A percentile compares a stretch with the other conserved stretches of the same genome.
These are phyloP conservation scores for Posidonia australis DNA, from an alignment of 106 monocot genomes.

Conservation along the genomic window DNA sequence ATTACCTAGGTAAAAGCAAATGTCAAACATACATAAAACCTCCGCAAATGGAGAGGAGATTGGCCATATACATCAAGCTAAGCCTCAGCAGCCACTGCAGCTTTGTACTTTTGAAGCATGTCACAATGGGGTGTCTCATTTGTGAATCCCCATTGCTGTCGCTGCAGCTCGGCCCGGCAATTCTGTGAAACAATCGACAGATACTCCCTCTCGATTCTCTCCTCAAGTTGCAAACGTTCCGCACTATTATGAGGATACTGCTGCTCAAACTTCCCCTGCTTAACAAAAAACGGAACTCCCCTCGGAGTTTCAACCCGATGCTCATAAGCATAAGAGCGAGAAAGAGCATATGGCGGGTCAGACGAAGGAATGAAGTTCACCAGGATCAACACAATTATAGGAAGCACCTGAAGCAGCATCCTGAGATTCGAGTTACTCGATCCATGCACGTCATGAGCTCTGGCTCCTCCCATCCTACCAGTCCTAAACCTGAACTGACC, in stretches of 20 bases:
- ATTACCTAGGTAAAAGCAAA: slow-evolving; percentile 1
- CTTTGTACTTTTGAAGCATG: slow-evolving; percentile 68
- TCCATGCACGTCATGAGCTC: slow-evolving; percentile 28
- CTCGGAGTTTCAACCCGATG: slow-evolving; percentile 55
- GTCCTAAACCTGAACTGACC: slow-evolving; percentile 66
- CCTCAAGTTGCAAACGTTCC: slow-evolving; percentile 46
- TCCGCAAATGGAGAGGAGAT: background rate
- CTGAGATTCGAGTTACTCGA: slow-evolving; percentile 34
- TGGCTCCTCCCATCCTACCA: slow-evolving; percentile 36
- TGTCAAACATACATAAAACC: background rate
- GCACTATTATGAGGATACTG: slow-evolving; percentile 63
- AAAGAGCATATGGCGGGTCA: slow-evolving; percentile 58
- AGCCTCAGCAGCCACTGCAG: slow-evolving; percentile 6
- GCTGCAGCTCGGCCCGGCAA: slow-evolving; percentile 70
- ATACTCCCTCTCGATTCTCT: slow-evolving; percentile 70
- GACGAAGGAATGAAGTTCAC: slow-evolving; percentile 73
- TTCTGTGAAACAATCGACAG: slow-evolving; percentile 57
- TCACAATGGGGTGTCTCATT: slow-evolving; percentile 68
- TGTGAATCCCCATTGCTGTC: slow-evolving; percentile 57
- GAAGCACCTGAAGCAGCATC: slow-evolving; percentile 60
- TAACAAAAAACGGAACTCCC: slow-evolving; percentile 72
- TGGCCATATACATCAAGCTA: slow-evolving; percentile 1
- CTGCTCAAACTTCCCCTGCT: slow-evolving; percentile 56
- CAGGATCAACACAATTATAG: slow-evolving; percentile 57
- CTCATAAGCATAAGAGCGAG: slow-evolving; percentile 41